Evolutionary conservation across 176 grass and related monocot species (phyloP).

Genomic region (Carex parvula): DNA sequence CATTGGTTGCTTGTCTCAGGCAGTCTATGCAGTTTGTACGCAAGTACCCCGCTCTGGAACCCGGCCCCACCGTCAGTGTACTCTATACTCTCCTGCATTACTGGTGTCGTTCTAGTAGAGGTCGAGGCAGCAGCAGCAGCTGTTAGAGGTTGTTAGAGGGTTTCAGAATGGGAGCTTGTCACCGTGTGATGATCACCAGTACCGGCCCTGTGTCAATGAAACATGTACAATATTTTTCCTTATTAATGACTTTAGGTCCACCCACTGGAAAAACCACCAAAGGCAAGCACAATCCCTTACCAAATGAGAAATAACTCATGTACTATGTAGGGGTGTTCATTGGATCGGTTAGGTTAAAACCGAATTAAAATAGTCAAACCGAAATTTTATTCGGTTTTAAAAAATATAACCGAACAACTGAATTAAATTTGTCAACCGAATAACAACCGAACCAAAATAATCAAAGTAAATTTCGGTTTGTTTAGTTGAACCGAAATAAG

Average conservation of each 20-base stretch:
- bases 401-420: no score
- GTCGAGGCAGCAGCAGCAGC: slow-evolving; percentile 19
- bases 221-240: background rate
- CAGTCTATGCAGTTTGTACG: slow-evolving; percentile 99
- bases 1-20: slow-evolving; percentile 91
- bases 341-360: no score
- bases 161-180: slow-evolving; percentile 43
- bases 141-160: slow-evolving; percentile 28
- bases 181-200: slow-evolving; percentile 72
- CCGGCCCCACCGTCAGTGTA: slow-evolving; percentile 34
- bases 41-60: slow-evolving; percentile 89
- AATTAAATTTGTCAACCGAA: no score
- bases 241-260: background rate
- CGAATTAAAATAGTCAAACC: no score
- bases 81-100: slow-evolving; percentile 30
- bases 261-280: background rate
- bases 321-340: background rate
- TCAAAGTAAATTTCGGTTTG: no score
- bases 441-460: no score
- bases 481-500: no score
- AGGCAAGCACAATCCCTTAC: background rate
- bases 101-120: slow-evolving; percentile 36
- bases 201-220: slow-evolving; percentile 46
- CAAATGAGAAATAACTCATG: background rate
- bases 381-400: no score